These are phyloP conservation scores for Chytriomyces sp. DNA, from an alignment of 192 early-diverging fungal genomes.

Conservation along the genomic window DNA sequence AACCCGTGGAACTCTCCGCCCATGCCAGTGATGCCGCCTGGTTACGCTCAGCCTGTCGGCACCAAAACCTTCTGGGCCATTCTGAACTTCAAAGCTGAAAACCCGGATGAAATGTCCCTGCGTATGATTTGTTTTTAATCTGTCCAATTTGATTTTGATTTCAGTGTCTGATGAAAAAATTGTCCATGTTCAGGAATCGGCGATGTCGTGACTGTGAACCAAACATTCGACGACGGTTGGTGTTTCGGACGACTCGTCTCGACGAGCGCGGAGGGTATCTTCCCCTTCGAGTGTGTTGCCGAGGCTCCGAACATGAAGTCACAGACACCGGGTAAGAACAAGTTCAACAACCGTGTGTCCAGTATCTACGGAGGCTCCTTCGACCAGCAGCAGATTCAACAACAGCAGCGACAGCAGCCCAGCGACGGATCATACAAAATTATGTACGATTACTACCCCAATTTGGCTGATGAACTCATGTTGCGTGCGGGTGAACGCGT, in stretches of 20 bases:
- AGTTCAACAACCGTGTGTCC: slow-evolving; percentile 14
- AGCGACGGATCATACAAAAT: slow-evolving; percentile 8
- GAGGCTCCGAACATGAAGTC: not conserved
- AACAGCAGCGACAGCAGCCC: not conserved
- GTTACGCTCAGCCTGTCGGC: not conserved
- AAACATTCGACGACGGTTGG: slow-evolving; percentile 22
- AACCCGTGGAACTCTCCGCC: not conserved
- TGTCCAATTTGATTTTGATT: not conserved
- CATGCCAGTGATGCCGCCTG: slow-evolving; percentile 5
- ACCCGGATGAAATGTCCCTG: slow-evolving; percentile 18
- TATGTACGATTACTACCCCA: slow-evolving; percentile 20
- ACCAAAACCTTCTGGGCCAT: slow-evolving; percentile 16
- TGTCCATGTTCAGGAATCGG: slow-evolving; percentile 8
- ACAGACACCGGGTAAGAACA: not conserved
- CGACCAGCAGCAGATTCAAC: not conserved
- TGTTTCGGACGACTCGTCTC: slow-evolving; percentile 8
- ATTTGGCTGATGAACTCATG: slow-evolving; percentile 19
- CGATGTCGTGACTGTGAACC: slow-evolving; percentile 12
- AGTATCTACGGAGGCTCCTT: slow-evolving; percentile 16
- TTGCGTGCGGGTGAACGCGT: not conserved
- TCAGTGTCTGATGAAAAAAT: not conserved
- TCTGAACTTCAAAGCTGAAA: slow-evolving; percentile 23
- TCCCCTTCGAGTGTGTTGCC: slow-evolving; percentile 5
- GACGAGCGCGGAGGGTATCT: not conserved
- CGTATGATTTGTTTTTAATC: not conserved